Evolutionary conservation across 2,329 filamentous ascomycete genomes (phyloP), one percentile per base, ranked within the genome.

Genomic region (Colletotrichum neosansevieriae): DNA sequence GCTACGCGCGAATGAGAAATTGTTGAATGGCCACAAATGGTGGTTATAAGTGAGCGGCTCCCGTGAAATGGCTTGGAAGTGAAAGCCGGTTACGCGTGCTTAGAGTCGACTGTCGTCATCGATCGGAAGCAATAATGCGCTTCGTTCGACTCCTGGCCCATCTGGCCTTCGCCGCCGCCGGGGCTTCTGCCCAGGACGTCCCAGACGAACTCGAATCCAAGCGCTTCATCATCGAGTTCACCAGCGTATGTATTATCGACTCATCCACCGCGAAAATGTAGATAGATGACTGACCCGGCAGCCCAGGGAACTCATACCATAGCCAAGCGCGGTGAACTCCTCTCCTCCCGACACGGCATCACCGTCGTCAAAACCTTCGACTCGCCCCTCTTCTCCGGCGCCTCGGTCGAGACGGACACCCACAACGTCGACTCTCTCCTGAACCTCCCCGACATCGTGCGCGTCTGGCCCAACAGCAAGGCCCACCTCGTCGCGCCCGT

Each of bases 151-250:
- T 68, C 21, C 42, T 68, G 6, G 40, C 65, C 5, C 47, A 32
- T 45, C 60, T 68, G 38, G 49, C 36, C 2, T 21, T 59, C 19
- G 11, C 42, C 10, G 47, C 34, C 54, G 19, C 4, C 4, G 21
- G 40, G 6, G n/a, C 19, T 21, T 9, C 54, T 32, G 47, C 60
- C 4, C 60, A 59, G 6, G 54, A 54, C 12, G 58, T 50, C 3
- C 24, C 17, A 17, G 34, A 29, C 6, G 42, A 47, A 3, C 15
- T 4, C 36, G 62, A 69, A n/a, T 47, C 67, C 13, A 53, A 62
- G 17, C 67, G 67, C 38, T 67, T 69, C 67, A 69, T 69, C 21
- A 17, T 69, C 15, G 67, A 67, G 50, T 69, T 69, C 19, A 56
- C 63, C 19, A 67, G 17, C 29, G 62, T 57, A 13, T 3, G 21